Evolutionary conservation across 805 yeast species (phyloP), one percentile per base, ranked within the genome.

Genomic region (Monosporozyma solicola): DNA sequence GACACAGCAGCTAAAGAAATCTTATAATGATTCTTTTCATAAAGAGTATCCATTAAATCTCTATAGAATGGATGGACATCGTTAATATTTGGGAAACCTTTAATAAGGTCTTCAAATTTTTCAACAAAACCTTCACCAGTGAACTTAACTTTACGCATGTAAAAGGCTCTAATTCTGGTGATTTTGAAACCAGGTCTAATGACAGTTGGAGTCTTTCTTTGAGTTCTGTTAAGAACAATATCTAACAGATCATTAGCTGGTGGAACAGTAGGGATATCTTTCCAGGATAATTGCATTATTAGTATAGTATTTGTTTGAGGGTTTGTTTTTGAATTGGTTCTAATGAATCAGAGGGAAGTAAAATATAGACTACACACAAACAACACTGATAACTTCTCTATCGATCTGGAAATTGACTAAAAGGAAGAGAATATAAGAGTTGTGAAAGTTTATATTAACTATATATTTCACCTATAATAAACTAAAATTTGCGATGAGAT

Each of bases 201-300:
- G 53, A 94, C 97, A n/a, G 99, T 94, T 54, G 99, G 99, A 5
- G 99, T 94, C 74, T 94, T 94, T 75, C 99, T 84, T 76, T 94
- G 99, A 1, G 99, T 94, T 68, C 97, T 80, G 78, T 94, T 94
- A 60, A 94, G 85, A 57, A 94, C 96, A 59, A 94, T 88, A 73
- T 94, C 99, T 82, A 94, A 78, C 79, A 91, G 78, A 73, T 94
- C 98, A 71, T 86, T 89, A 64, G 95, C 76, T 59, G 84, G 84
- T 48, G 98, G 95, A 59, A 92, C 96, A 49, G 95, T 84, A 24
- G 98, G 96, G 69, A 92, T 94, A 72, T 94, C 98, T 74, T 94
- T 92, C 98, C 98, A 92, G 48, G 97, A 85, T 61, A 92, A 82
- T 77, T 92, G 98, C 99, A 92, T 94, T 4, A n/a, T 41, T 20